phyloP scores from a whole-genome alignment of 1,139 yeast genomes.

The Magnusiomyces paraingens region DNA sequence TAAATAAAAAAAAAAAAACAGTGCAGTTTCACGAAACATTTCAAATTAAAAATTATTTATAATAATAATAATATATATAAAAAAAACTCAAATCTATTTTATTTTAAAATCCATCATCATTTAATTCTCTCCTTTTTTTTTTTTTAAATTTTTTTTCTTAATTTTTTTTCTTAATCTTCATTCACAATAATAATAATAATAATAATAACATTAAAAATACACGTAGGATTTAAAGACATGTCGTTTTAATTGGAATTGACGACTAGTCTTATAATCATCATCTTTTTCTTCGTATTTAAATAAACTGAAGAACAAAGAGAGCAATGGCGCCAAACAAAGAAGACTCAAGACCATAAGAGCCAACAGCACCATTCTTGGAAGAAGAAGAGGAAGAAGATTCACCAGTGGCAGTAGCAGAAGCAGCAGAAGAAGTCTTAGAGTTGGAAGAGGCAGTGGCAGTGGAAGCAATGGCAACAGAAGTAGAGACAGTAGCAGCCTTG shows the following conservation, averaged over 20 bases:
- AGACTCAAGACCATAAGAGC: constrained; percentile 29
- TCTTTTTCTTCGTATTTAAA: constrained; percentile 19
- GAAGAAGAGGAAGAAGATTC: constrained; percentile 38
- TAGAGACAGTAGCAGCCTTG: constrained; percentile 59
- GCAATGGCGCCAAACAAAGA: constrained; percentile 31
- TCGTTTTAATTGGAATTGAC: neutral
- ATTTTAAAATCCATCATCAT: neutral
- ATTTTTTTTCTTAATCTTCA: neutral
- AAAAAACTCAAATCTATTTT: too few species aligned
- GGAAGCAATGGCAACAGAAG: constrained; percentile 40
- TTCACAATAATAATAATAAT: neutral
- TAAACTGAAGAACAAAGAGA: constrained; percentile 33
- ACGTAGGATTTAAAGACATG: neutral
- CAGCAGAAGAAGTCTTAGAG: constrained; percentile 19
- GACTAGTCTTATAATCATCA: constrained; percentile 3
- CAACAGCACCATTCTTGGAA: constrained; percentile 41
- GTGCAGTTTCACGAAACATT: neutral
- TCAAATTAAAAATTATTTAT: too few species aligned
- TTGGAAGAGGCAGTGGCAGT: constrained; percentile 23
- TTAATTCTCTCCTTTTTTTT: neutral
- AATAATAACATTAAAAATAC: neutral
- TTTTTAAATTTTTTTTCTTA: neutral
- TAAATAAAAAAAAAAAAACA: neutral
- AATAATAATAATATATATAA: too few species aligned
- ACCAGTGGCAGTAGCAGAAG: constrained; percentile 24